Evolutionary conservation across 768 basidiomycete genomes (phyloP).

Genomic region (Lyophyllum atratum): DNA sequence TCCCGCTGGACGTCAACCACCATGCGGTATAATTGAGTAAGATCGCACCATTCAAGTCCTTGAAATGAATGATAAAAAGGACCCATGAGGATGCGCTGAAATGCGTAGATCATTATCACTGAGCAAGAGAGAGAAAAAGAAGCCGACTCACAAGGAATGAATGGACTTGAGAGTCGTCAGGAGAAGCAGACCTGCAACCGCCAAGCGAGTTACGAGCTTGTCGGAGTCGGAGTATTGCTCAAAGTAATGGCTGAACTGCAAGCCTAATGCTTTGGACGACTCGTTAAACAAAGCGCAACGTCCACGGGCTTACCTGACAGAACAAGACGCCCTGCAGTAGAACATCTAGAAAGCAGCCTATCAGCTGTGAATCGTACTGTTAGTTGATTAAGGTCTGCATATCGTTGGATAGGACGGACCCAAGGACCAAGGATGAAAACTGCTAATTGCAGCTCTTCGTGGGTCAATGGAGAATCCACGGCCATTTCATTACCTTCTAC

Average conservation of each 20-base stretch:
- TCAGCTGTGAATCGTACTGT: constrained; percentile 18
- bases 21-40: constrained; percentile 30
- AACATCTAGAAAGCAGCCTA: constrained; percentile 30
- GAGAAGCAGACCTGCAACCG: constrained; percentile 24
- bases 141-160: constrained; percentile 28
- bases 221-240: constrained; percentile 27
- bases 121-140: background rate
- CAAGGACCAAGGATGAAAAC: constrained; percentile 33
- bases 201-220: constrained; percentile 15
- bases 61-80: constrained; percentile 27
- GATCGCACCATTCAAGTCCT: constrained; percentile 29
- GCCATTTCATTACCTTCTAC: background rate
- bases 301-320: constrained; percentile 25
- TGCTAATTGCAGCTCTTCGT: constrained; percentile 23
- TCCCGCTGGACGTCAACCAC: constrained; percentile 31
- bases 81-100: constrained; percentile 33
- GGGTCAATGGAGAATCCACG: constrained; percentile 15
- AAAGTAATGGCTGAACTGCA: constrained; percentile 30
- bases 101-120: background rate
- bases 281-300: no score
- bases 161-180: constrained; percentile 31
- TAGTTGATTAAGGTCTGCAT: background rate
- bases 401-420: constrained; percentile 17
- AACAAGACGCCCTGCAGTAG: constrained; percentile 32
- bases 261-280: background rate